Conservation (phyloP, 768 basidiomycete genomes). For the Clathrus columnatus region DNA sequence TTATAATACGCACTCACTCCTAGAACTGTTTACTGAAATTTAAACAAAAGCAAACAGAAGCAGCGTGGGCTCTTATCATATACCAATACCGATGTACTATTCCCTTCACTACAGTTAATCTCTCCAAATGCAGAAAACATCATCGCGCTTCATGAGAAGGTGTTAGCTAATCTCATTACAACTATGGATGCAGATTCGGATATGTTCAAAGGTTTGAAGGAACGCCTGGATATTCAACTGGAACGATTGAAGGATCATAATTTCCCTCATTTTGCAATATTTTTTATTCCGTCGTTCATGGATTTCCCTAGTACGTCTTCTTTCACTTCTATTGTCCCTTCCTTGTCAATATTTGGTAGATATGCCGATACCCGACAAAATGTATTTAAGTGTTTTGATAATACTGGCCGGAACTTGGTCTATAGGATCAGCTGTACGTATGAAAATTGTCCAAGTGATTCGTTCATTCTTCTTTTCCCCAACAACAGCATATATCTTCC, state of each 20-base stretch:
- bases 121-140: not conserved
- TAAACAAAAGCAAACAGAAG: not conserved
- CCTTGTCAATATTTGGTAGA: not conserved
- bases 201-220: not conserved
- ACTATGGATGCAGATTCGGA: not conserved
- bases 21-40: no score
- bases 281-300: not conserved
- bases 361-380: conserved; percentile 27
- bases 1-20: not conserved
- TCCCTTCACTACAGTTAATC: not conserved
- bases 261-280: not conserved
- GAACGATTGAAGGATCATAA: not conserved
- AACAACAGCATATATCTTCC: conserved; percentile 19
- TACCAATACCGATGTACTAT: not conserved
- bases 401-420: conserved; percentile 37
- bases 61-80: not conserved
- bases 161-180: not conserved
- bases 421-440: conserved; percentile 35
- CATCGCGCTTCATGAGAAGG: not conserved
- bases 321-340: not conserved
- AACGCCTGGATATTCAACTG: not conserved
- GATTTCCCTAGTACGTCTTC: not conserved
- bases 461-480: not conserved
- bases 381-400: conserved; percentile 31
- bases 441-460: not conserved